Base-by-base conservation (phyloP, 768 basidiomycete genomes). In the Suillus brevipes region DNA sequence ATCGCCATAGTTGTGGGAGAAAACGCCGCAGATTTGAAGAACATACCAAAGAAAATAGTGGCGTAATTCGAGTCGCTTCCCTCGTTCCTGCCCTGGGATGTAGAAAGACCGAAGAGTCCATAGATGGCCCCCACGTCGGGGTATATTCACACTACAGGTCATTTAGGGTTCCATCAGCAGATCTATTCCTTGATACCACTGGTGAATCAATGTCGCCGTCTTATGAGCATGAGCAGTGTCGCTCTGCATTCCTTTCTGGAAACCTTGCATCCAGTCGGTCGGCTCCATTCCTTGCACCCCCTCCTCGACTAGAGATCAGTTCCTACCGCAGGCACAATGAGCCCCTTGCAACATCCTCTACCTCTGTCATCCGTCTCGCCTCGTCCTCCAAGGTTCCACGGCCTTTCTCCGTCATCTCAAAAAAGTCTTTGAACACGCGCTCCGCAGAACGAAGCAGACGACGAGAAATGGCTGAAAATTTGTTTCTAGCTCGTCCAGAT, bases 401-500 rank as follows among this genome's bases (percentile, higher is more conserved):
- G 25, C 18, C 31, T 55, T 53, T 31, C 6, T 31, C 42, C 38
- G 10, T 18, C 23, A 25, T 40, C 25, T 28, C 38, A 16, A 38
- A 25, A 28, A 59, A 28, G 20, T 42, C 23, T 18, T 58, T 25
- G 16, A 23, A 6, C 9, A 28, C 57, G 28, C 69, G 67, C 57
- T 72, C 63, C 2, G 71, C 65, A 31, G 65, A 65, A 43, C 71
- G 71, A 18, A 68, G 68, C 16, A 64, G 67, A 0, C 64, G 65
- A 50, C 71, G 69, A 2, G 71, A 69, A 4, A 72, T 71, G 43
- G 80, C 80, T 1, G 80, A 83, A 40, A 80, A 78, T 38, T 73
- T 87, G 18, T 78, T 79, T 5, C 70, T 68, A 18, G 83, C 82
- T 12, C 79, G 80, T 34, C 85, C 85, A 3, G 78, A 82, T 61